These are phyloP conservation scores for Salisapilia sapeloensis DNA, from an alignment of 352 stramenopile species.

Conservation along the genomic window DNA sequence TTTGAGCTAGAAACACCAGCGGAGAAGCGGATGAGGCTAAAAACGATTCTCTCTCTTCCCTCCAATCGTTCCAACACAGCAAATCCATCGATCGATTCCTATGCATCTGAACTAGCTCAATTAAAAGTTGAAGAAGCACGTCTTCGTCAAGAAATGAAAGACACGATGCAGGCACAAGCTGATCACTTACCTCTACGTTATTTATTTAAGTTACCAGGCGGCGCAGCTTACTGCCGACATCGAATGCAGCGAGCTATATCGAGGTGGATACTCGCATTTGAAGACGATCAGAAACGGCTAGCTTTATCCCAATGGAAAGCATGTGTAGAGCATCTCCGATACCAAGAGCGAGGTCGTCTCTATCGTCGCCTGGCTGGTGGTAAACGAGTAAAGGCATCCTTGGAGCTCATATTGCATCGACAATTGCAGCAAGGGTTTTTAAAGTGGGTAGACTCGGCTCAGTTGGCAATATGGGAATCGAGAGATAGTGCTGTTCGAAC, in stretches of 20 bases:
- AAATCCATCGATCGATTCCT: too few species aligned
- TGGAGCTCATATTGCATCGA: conserved; percentile 46
- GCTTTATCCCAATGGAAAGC: conserved; percentile 70
- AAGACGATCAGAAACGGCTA: conserved; percentile 54
- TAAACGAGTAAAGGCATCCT: conserved; percentile 37
- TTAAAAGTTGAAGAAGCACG: conserved; percentile 17
- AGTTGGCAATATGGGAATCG: conserved; percentile 34
- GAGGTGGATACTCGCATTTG: conserved; percentile 55
- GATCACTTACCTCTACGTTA: conserved; percentile 59
- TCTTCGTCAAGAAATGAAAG: conserved; percentile 18
- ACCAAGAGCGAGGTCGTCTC: conserved; percentile 23
- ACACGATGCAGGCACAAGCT: conserved; percentile 33
- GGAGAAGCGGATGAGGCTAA: conserved; percentile 37
- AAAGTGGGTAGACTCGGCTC: conserved; percentile 35
- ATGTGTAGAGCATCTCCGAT: conserved; percentile 42
- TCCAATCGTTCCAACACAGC: too few species aligned
- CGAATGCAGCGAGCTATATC: conserved; percentile 50
- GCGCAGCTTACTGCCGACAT: conserved; percentile 50
- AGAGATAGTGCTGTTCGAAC: conserved; percentile 25
- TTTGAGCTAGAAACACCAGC: conserved; percentile 22
- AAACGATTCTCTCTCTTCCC: conserved; percentile 26
- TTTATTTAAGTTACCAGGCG: conserved; percentile 62
- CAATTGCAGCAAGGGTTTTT: conserved; percentile 39
- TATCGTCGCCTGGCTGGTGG: conserved; percentile 43
- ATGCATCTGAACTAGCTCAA: conserved; percentile 17